Evolutionary conservation across 164 flowering plant species (phyloP).

Genomic region (Magnolia sinica): DNA sequence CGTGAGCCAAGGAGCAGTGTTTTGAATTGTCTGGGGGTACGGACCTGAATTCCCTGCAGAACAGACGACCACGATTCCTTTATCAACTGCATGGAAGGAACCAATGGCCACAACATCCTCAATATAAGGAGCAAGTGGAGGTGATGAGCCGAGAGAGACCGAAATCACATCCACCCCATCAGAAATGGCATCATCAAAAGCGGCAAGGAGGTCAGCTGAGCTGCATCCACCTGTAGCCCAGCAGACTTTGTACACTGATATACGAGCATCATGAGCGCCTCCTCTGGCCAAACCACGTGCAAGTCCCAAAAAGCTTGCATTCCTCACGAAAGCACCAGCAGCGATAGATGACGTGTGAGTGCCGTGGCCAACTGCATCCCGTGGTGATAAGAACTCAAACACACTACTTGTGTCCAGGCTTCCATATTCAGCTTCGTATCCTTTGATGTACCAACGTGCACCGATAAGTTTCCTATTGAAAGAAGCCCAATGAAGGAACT

Average conservation of each 20-base stretch:
- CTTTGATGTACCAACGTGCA: conserved; percentile 48
- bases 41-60: conserved; percentile 55
- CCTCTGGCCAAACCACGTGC: conserved; percentile 49
- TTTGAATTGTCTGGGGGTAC: conserved; percentile 35
- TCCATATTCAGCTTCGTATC: conserved; percentile 42
- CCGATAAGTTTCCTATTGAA: conserved; percentile 51
- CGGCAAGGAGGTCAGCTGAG: conserved; percentile 45
- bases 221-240: conserved; percentile 46
- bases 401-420: conserved; percentile 21
- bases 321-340: conserved; percentile 33
- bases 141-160: background rate
- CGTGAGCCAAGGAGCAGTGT: conserved; percentile 50
- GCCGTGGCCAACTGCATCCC: conserved; percentile 56
- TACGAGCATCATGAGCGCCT: conserved; percentile 38
- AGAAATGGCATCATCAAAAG: conserved; percentile 47
- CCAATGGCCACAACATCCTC: background rate
- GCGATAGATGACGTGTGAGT: conserved; percentile 58
- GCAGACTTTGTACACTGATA: conserved; percentile 50
- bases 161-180: conserved; percentile 49
- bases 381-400: conserved; percentile 39
- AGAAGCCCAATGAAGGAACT: background rate
- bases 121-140: background rate
- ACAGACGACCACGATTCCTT: conserved; percentile 40
- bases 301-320: conserved; percentile 40
- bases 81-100: conserved; percentile 37